Base-by-base conservation (phyloP, 495 filamentous ascomycete species). In the Penicillium manginii region DNA sequence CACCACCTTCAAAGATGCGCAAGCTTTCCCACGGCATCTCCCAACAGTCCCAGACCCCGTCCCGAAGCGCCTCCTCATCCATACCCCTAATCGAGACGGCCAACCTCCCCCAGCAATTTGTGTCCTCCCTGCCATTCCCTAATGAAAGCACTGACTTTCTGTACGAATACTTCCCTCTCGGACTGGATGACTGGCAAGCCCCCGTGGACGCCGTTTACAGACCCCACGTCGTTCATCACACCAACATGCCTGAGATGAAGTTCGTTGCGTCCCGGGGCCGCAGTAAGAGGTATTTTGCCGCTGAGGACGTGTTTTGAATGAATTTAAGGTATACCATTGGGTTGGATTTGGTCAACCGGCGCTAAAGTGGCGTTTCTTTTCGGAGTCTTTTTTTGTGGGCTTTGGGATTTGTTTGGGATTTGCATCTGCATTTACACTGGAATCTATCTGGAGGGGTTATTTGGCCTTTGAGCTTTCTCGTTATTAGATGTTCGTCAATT, bases 221-320 rank as follows among this genome's bases (percentile, higher is more conserved):
- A n/a, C 92, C 92, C 9, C 92, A 96, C 71, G 90, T 94, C 8
- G 92, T 96, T 2, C 92, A 96, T 73, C 92, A 96, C 67, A 92
- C 88, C 33, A 87, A 88, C 43, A 78, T 91, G 51, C 89, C 89
- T 3, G 90, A 93, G 64, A 82, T 88, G 63, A 92, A 91, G 64
- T 87, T 87, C 14, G 80, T 86, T 48, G 85, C 86, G 58, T 81
- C 83, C 4, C 81, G 85, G 66, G 88, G 84, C 57, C 86, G 87
- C 63, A 87, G 85, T 54, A 96, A 93, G 67, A 81, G 91, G 45
- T 96, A 93, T 68, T 93, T 96, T 69, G 85, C 84, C 3, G 89
- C 88, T 21, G 88, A 89, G 63, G 78, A 79, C 62, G 76, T 80
- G 48, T 80, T 76, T 48, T 80, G 60, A 66, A 21, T 29, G 12